Percentiles rank a stretch among this genome's conserved stretches.
Evolutionary conservation across 192 early-diverging fungal species (phyloP).

Genomic region (Coemansia sp.): DNA sequence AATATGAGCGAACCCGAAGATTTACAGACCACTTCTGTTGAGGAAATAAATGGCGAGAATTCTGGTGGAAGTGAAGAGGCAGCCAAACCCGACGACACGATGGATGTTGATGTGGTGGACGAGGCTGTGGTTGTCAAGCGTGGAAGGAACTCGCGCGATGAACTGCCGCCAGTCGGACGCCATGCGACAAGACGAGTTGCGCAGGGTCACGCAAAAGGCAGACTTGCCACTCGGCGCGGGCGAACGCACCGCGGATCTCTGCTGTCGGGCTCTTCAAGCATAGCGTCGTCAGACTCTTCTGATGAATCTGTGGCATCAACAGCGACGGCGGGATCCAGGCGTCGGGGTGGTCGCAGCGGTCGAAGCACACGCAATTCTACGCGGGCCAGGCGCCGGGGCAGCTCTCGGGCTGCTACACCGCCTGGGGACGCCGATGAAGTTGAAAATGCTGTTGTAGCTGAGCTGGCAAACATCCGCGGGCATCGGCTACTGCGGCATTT

Average conservation of each 20-base stretch:
- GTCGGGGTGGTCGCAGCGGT: slow-evolving; percentile 2
- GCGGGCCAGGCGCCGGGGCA: slow-evolving; percentile 14
- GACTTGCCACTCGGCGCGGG: slow-evolving; percentile 2
- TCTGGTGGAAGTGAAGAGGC: not conserved
- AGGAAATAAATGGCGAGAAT: too few species aligned
- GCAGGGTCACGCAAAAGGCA: not conserved
- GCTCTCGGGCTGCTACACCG: slow-evolving; percentile 18
- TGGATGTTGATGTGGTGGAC: slow-evolving; percentile 20
- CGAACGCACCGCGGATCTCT: slow-evolving; percentile 9
- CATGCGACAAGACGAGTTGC: slow-evolving; percentile 4
- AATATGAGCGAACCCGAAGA: slow-evolving; percentile 19
- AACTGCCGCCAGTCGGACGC: slow-evolving; percentile 13
- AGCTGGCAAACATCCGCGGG: slow-evolving; percentile 8
- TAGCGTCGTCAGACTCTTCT: slow-evolving; percentile 14
- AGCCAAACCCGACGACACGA: slow-evolving; percentile 5
- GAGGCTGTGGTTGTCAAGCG: not conserved
- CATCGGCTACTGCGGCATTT: slow-evolving; percentile 31
- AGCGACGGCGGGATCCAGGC: slow-evolving; percentile 10
- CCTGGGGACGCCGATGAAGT: not conserved
- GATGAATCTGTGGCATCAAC: slow-evolving; percentile 22
- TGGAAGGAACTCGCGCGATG: not conserved
- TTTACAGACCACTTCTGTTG: not conserved
- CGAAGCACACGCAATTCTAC: not conserved
- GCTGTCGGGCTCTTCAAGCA: slow-evolving; percentile 29
- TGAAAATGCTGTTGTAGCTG: not conserved